Evolutionary conservation across 305 asterid genomes (phyloP), one percentile per base, ranked within the genome.

Genomic region (Fraxinus nigra): DNA sequence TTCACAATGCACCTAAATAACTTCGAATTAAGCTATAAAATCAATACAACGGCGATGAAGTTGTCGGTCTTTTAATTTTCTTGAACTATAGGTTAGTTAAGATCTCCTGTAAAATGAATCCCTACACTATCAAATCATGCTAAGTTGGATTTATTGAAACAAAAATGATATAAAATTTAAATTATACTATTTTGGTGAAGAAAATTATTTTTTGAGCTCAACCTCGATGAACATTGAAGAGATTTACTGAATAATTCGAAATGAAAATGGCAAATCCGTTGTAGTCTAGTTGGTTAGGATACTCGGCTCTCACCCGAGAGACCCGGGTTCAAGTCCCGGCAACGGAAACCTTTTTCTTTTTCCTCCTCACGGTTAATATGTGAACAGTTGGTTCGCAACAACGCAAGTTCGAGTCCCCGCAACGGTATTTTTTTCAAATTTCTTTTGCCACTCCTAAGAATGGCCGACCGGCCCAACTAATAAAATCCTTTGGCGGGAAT

Each of bases 311-410:
- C 97, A 93, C 97, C 93, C 92, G 94, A 94, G 88, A 94, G 97
- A 94, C 97, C 95, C 94, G 94, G 91, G 93, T 94, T 94, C 97
- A 33, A 94, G 93, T 93, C 94, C 98, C 98, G 95, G 97, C 97
- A 10, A 10, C 51, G 51, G 51, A 40, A 40, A 0, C 20, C 0
- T 1, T 3, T 48, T 48, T 48, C n/a, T 46, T 3, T 48, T 48
- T 48, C 0, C 2, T 7, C 0, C 2, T 7, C 20, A 48, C 59
- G 59, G 20, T 48, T 48, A 48, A 48, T 5, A 14, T 14, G 59
- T 48, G 5, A 13, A 14, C 56, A 40, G 14, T 43, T 43, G 59
- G 20, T 14, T 48, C 2, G 20, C 20, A 16, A 48, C 20, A 5
- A 48, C 22, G 59, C 20, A 16, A 6, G 59, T 16, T 48, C 59